Conservation (phyloP, 768 basidiomycete genomes). For the Polyporus arcularius region DNA sequence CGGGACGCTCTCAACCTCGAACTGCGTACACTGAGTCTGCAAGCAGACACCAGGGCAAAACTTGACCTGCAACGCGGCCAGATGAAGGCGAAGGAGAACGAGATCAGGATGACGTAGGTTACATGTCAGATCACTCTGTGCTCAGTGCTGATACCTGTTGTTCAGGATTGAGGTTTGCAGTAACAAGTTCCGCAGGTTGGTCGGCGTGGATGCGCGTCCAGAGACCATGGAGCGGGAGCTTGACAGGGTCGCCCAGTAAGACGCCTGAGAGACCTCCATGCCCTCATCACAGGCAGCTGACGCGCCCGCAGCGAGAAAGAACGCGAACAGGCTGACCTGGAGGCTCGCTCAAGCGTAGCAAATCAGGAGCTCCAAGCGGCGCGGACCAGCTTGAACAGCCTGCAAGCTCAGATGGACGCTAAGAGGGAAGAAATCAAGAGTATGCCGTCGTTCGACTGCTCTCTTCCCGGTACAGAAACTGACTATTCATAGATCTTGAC, state of each 20-base stretch:
- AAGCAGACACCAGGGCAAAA: slow-evolving; percentile 80
- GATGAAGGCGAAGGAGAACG: slow-evolving; percentile 59
- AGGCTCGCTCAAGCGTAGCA: slow-evolving; percentile 42
- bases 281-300: background rate
- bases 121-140: background rate
- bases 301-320: slow-evolving; percentile 61
- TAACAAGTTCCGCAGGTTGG: slow-evolving; percentile 61
- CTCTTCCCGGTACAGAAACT: background rate
- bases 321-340: slow-evolving; percentile 51
- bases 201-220: slow-evolving; percentile 57
- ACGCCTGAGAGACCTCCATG: slow-evolving; percentile 10
- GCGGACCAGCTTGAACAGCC: slow-evolving; percentile 60
- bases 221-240: slow-evolving; percentile 78
- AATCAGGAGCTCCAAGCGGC: slow-evolving; percentile 62
- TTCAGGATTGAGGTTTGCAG: slow-evolving; percentile 66
- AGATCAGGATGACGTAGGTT: slow-evolving; percentile 69
- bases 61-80: slow-evolving; percentile 75
- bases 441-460: slow-evolving; percentile 32
- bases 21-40: slow-evolving; percentile 66
- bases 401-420: slow-evolving; percentile 58
- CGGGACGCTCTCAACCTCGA: slow-evolving; percentile 73
- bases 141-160: background rate
- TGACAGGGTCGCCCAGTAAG: slow-evolving; percentile 58
- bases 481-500: slow-evolving; percentile 46
- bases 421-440: slow-evolving; percentile 68